Base-by-base conservation (phyloP, 805 yeast genomes). In the Blastobotrys parvus region DNA sequence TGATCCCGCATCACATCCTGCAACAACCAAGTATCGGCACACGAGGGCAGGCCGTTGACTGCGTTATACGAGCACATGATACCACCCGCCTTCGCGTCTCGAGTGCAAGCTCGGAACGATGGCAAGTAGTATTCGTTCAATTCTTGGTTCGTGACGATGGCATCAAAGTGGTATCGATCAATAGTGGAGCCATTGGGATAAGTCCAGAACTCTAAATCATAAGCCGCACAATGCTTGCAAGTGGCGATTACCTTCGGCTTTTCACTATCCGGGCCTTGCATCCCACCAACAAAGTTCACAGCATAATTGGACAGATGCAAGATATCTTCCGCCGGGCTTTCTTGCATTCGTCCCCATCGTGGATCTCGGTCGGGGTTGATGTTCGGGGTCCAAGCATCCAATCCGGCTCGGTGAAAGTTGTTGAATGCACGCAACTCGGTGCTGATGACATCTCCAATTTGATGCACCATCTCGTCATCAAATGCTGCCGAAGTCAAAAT, bases 331-430 rank as follows among this genome's bases (percentile, higher is more conserved):
- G 46, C 48, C 8, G 48, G 48, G 33, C 46, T 45, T 29, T 45
- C 48, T 35, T 45, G 48, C 11, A 45, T 46, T 15, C 48, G 39
- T n/a, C 48, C 48, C 48, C 48, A 45, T 2, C 43, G 30, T 6
- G 48, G 45, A 22, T 43, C 43, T 35, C 35, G 21, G 38, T 18
- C 42, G 11, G 46, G 44, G 27, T 45, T 45, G 41, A 45, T 45
- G 37, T 45, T 45, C 2, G 48, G 48, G 19, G 48, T 13, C 43
- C 43, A 45, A 15, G n/a, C 19, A 18, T 45, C 38, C 11, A 45
- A 25, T 10, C 48, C 48, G 11, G 32, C 32, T n/a, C 36, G 30
- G 6, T 41, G 43, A 4, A 19, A 36, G 33, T 45, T 45, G 37
- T 36, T 43, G 38, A 45, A 45, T 3, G 48, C 48, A 3, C 48